Conservation (phyloP, 2,329 filamentous ascomycete genomes). For the Diaporthe vaccinii region DNA sequence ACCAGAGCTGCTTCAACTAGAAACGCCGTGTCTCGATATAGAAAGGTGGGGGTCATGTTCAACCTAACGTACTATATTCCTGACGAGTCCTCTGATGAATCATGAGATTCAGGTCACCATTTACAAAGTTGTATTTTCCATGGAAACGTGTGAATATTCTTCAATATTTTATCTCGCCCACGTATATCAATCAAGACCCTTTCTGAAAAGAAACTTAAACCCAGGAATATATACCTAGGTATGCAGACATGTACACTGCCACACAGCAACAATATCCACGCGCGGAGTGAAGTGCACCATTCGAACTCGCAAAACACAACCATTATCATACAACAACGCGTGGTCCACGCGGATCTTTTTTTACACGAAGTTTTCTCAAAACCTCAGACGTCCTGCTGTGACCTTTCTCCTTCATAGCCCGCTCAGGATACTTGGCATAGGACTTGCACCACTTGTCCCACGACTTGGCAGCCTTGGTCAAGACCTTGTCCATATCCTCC, state of each 20-base stretch:
- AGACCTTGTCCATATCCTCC: constrained; percentile 33
- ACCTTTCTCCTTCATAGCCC: constrained; percentile 30
- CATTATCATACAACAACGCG: neutral
- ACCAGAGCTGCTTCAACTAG: too few relatives aligned
- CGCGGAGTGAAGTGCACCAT: neutral
- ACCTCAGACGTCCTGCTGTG: constrained; percentile 23
- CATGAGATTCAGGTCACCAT: too few relatives aligned
- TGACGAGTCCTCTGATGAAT: too few relatives aligned
- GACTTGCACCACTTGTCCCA: constrained; percentile 34
- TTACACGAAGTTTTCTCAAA: constrained; percentile 23
- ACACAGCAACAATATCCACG: neutral
- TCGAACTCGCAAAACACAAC: neutral
- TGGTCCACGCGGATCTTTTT: constrained; percentile 5
- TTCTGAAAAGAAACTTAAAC: neutral
- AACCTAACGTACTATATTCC: too few relatives aligned
- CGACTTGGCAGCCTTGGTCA: constrained; percentile 30
- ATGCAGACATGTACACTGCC: neutral
- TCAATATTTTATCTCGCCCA: neutral
- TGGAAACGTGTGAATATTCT: neutral
- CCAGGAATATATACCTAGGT: neutral
- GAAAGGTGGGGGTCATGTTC: too few relatives aligned
- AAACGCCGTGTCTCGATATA: too few relatives aligned
- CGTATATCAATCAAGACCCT: neutral
- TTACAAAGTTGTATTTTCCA: neutral
- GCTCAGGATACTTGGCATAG: constrained; percentile 26